Base-by-base conservation (phyloP, 805 yeast genomes). In the Ogataea methanolica region DNA sequence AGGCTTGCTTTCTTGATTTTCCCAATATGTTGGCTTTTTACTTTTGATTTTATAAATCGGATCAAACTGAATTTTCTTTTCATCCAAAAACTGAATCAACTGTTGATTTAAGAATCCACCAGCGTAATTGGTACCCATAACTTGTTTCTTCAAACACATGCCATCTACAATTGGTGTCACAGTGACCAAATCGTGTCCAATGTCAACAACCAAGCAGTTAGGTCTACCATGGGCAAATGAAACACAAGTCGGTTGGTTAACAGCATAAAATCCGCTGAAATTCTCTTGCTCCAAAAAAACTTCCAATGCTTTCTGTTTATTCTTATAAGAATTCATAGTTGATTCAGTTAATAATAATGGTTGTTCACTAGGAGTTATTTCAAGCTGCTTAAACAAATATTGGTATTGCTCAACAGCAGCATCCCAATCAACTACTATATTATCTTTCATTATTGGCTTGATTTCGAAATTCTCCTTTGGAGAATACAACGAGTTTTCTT, bases 181-280 rank as follows among this genome's bases (percentile, higher is more conserved):
- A 51, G 88, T 80, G 17, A 78, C 72, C 2, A 83, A 69, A 61
- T 86, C 91, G 60, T 87, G 94, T 6, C 96, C 96, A 36, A 88
- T 68, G 63, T 89, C 96, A 36, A 89, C 92, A 36, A 89, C 89
- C 33, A 89, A 70, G 62, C 96, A 89, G 50, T 84, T 85, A 40
- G 96, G 90, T 62, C 95, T 76, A 4, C 96, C 96, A 53, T 86
- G 85, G 11, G 92, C 90, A 67, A 91, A 91, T 1, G 96, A 82
- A 1, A 86, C 82, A 68, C 96, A 85, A 0, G 95, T 84, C n/a
- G 97, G 92, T 8, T 84, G 75, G 48, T 89, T 84, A 14, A 88
- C 90, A 22, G 88, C 63, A 61, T 84, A 91, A 48, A 88, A 79
- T 0, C 95, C 97, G 36, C 94, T 91, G 55, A 83, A 85, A 35